A percentile compares a stretch with the other conserved stretches of the same genome.
These are phyloP conservation scores for Vitis hybrid DNA, from an alignment of 177 flowering plant genomes.

Conservation along the genomic window DNA sequence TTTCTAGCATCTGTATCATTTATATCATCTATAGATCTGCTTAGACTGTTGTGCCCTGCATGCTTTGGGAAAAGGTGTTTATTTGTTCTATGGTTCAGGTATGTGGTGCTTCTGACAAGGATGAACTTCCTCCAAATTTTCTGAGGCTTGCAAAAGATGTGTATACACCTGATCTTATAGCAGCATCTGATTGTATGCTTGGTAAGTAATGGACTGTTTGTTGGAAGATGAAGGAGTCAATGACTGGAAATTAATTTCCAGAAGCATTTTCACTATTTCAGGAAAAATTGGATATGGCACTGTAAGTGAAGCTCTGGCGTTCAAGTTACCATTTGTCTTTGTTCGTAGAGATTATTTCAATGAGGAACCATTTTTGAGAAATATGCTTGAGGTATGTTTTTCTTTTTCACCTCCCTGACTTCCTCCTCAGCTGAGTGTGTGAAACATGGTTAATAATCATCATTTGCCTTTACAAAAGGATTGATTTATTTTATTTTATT, in stretches of 20 bases:
- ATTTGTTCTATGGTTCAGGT: slow-evolving; percentile 47
- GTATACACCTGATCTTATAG: slow-evolving; percentile 91
- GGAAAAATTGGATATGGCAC: slow-evolving; percentile 99
- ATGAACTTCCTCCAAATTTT: slow-evolving; percentile 83
- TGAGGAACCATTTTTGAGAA: slow-evolving; percentile 95
- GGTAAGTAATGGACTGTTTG: slow-evolving; percentile 43
- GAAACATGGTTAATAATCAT: not conserved
- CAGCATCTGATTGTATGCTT: slow-evolving; percentile 99
- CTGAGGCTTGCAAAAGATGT: slow-evolving; percentile 84
- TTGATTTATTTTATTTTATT: slow-evolving; percentile 5
- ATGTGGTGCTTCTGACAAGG: slow-evolving; percentile 85
- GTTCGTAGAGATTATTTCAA: slow-evolving; percentile 98
- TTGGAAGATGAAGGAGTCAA: not conserved
- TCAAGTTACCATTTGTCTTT: slow-evolving; percentile 91
- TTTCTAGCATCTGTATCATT: not conserved
- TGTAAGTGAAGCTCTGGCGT: slow-evolving; percentile 94
- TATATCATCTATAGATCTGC: not conserved
- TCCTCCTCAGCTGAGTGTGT: not conserved
- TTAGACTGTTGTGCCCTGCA: not conserved
- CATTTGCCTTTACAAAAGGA: not conserved
- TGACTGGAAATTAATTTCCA: not conserved
- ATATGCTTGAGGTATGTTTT: slow-evolving; percentile 87
- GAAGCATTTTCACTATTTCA: slow-evolving; percentile 26
- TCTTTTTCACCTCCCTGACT: not conserved
- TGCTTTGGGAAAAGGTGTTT: slow-evolving; percentile 5